Evolutionary conservation across 805 yeast genomes (phyloP).

Genomic region (Blastobotrys chiropterorum): DNA sequence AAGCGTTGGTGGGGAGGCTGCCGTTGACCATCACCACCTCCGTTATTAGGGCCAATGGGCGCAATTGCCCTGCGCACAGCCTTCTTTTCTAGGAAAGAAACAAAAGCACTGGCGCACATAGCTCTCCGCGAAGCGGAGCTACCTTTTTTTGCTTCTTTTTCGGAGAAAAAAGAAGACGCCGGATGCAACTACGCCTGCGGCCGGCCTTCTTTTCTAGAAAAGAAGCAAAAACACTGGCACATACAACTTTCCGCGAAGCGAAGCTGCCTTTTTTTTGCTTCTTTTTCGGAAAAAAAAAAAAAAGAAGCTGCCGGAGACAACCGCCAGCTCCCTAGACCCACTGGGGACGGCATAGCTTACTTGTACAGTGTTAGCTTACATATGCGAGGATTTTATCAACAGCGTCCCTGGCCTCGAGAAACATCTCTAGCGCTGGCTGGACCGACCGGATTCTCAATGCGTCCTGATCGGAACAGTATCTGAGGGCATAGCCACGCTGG

Average conservation of each 20-base stretch:
- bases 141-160: not conserved
- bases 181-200: too few relatives aligned
- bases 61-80: too few relatives aligned
- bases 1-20: too few relatives aligned
- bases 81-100: too few relatives aligned
- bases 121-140: not conserved
- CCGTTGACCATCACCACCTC: too few relatives aligned
- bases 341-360: too few relatives aligned
- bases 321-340: too few relatives aligned
- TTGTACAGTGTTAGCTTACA: not conserved
- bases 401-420: constrained; percentile 6
- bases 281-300: not conserved
- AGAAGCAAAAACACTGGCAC: too few relatives aligned
- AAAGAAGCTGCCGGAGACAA: too few relatives aligned
- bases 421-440: constrained; percentile 4
- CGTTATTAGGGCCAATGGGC: too few relatives aligned
- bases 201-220: too few relatives aligned
- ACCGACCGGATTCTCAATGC: constrained; percentile 4
- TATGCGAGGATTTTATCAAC: not conserved
- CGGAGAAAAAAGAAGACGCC: not conserved
- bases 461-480: constrained; percentile 17
- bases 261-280: not conserved
- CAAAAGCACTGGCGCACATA: not conserved
- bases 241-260: not conserved
- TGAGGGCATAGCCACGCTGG: constrained; percentile 24